Percentiles rank a stretch among this genome's conserved stretches.
Evolutionary conservation across 495 filamentous ascomycete genomes (phyloP).

Genomic region (Penicillium crystallinum): DNA sequence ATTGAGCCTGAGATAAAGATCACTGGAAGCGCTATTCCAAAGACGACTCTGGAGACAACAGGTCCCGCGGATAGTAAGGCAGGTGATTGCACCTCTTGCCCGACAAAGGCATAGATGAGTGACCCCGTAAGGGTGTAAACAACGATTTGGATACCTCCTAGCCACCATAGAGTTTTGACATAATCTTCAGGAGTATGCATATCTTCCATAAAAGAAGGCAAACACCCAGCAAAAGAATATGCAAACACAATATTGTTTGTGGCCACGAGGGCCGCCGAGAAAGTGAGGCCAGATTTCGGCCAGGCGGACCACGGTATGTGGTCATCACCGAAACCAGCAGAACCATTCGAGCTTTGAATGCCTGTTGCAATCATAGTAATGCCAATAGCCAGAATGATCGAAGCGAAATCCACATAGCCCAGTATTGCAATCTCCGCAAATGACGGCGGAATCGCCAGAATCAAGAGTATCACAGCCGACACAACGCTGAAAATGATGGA

Average conservation of each 20-base stretch:
- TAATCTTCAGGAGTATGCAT: conserved; percentile 61
- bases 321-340: conserved; percentile 18
- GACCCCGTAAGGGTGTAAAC: conserved; percentile 63
- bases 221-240: conserved; percentile 54
- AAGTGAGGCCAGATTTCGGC: conserved; percentile 24
- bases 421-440: conserved; percentile 52
- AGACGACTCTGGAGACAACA: conserved; percentile 59
- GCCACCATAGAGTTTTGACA: conserved; percentile 52
- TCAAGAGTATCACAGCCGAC: conserved; percentile 53
- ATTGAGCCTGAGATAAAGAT: conserved; percentile 62
- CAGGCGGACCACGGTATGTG: conserved; percentile 26
- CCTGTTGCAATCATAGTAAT: conserved; percentile 62
- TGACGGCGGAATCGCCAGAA: conserved; percentile 53
- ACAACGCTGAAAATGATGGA: conserved; percentile 57
- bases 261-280: conserved; percentile 45
- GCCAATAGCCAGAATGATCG: conserved; percentile 58
- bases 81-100: conserved; percentile 57
- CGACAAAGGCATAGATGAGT: conserved; percentile 63
- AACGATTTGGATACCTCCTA: conserved; percentile 53
- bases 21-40: conserved; percentile 65
- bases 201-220: conserved; percentile 65
- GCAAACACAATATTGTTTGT: conserved; percentile 67
- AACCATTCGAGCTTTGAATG: conserved; percentile 31
- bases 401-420: conserved; percentile 55
- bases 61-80: conserved; percentile 57